These are phyloP conservation scores for Fusarium proliferatum DNA, from an alignment of 2,329 filamentous ascomycete species.

Conservation along the genomic window DNA sequence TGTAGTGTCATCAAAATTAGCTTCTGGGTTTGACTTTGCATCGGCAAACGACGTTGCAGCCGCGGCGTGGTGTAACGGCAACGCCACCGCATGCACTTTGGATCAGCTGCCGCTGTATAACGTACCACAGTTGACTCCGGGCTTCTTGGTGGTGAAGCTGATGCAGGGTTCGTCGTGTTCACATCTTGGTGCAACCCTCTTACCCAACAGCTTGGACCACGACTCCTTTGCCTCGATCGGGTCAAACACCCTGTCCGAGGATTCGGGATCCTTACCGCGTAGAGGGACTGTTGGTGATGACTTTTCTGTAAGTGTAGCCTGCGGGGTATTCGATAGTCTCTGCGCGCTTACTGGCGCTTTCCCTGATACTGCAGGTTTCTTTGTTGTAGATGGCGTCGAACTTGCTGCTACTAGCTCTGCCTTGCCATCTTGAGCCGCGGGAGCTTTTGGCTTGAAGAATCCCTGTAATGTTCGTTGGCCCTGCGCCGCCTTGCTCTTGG, in stretches of 20 bases:
- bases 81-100: slow-evolving; percentile 22
- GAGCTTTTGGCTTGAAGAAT: slow-evolving; percentile 74
- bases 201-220: slow-evolving; percentile 87
- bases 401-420: slow-evolving; percentile 1
- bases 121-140: slow-evolving; percentile 81
- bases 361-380: slow-evolving; percentile 12
- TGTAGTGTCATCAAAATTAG: slow-evolving; percentile 46
- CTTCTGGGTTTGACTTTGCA: slow-evolving; percentile 1
- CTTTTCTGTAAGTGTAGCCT: neutral
- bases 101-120: slow-evolving; percentile 3
- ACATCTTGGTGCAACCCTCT: slow-evolving; percentile 79
- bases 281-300: slow-evolving; percentile 1
- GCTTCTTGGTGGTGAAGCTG: slow-evolving; percentile 85
- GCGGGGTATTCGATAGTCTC: neutral
- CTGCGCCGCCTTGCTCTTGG: slow-evolving; percentile 48
- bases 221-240: slow-evolving; percentile 80
- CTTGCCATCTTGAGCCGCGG: slow-evolving; percentile 20
- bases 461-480: slow-evolving; percentile 74
- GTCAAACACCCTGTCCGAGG: slow-evolving; percentile 65
- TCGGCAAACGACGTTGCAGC: neutral
- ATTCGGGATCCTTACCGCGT: slow-evolving; percentile 16
- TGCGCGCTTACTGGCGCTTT: neutral
- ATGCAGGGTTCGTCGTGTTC: slow-evolving; percentile 92
- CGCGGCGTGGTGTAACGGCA: slow-evolving; percentile 10
- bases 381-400: slow-evolving; percentile 29